These are phyloP conservation scores for Colletotrichum tropicale DNA, from an alignment of 2,329 filamentous ascomycete species.

Conservation along the genomic window DNA sequence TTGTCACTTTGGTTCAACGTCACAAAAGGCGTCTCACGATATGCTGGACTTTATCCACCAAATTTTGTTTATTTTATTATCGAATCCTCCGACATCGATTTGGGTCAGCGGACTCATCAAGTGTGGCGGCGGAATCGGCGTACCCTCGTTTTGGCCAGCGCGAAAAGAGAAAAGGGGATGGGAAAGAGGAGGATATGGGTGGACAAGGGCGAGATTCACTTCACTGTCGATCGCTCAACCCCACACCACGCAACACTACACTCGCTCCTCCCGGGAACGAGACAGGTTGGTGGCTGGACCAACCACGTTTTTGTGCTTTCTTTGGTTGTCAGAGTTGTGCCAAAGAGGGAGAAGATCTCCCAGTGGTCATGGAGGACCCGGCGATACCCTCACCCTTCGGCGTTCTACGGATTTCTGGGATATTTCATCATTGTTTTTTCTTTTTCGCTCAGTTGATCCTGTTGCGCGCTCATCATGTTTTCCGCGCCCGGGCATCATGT, in stretches of 20 bases:
- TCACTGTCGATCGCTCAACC: conserved; percentile 7
- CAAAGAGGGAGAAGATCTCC: conserved; percentile 15
- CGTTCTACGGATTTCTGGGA: conserved; percentile 11
- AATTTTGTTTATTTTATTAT: neutral
- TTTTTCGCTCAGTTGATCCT: neutral
- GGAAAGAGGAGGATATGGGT: neutral
- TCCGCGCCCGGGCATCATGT: neutral
- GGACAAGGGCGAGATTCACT: neutral
- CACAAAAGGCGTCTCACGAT: conserved; percentile 11
- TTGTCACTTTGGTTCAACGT: conserved; percentile 16
- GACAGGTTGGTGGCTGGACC: conserved; percentile 4
- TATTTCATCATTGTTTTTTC: neutral
- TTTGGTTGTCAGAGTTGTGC: neutral
- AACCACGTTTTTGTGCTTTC: neutral
- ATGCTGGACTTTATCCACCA: conserved; percentile 6
- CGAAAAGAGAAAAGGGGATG: neutral
- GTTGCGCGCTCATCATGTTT: conserved; percentile 5
- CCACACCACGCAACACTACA: neutral
- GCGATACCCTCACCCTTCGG: conserved; percentile 22
- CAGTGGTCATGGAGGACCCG: conserved; percentile 16
- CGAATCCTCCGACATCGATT: neutral
- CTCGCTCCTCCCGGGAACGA: neutral
- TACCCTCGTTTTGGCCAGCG: neutral
- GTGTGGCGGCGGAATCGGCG: neutral
- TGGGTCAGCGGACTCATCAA: neutral